Percentiles rank a stretch among this genome's conserved stretches.
Conservation (phyloP, 2,329 filamentous ascomycete species). For the Botrytis elliptica region DNA sequence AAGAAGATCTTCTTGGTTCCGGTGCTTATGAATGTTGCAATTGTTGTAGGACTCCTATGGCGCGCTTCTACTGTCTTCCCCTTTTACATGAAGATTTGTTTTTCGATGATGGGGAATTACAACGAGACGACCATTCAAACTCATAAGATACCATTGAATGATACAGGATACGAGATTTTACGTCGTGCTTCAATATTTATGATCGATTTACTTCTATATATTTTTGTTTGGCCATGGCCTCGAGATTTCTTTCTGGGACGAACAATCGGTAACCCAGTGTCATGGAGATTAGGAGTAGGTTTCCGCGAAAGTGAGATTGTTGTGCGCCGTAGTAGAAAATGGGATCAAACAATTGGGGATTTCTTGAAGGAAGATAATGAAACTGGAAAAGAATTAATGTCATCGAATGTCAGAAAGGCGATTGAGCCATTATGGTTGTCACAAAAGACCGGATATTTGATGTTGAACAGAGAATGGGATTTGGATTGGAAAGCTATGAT, state of each 20-base stretch:
- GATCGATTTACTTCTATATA: conserved; percentile 68
- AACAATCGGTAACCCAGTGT: conserved; percentile 58
- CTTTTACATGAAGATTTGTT: conserved; percentile 57
- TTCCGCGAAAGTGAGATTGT: conserved; percentile 80
- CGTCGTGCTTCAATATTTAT: conserved; percentile 63
- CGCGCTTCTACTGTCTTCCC: conserved; percentile 68
- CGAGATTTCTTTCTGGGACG: conserved; percentile 66
- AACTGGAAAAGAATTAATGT: conserved; percentile 56
- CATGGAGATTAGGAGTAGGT: conserved; percentile 72
- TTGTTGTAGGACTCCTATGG: conserved; percentile 63
- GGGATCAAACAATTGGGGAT: conserved; percentile 57
- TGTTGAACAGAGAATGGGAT: conserved; percentile 84
- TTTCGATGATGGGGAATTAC: conserved; percentile 34
- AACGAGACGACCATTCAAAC: conserved; percentile 67
- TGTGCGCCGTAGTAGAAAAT: conserved; percentile 72
- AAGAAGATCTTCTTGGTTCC: conserved; percentile 80
- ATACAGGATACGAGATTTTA: conserved; percentile 51
- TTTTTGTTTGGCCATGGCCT: conserved; percentile 73
- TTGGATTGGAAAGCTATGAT: conserved; percentile 84
- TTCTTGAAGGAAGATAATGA: conserved; percentile 44
- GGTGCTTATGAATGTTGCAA: conserved; percentile 68
- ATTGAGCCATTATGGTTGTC: conserved; percentile 65
- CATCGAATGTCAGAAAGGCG: conserved; percentile 63
- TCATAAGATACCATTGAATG: conserved; percentile 52
- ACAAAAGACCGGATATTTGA: conserved; percentile 82